Evolutionary conservation across 768 basidiomycete species (phyloP), one percentile per base, ranked within the genome.

Genomic region (Thelephora aurantiotincta): DNA sequence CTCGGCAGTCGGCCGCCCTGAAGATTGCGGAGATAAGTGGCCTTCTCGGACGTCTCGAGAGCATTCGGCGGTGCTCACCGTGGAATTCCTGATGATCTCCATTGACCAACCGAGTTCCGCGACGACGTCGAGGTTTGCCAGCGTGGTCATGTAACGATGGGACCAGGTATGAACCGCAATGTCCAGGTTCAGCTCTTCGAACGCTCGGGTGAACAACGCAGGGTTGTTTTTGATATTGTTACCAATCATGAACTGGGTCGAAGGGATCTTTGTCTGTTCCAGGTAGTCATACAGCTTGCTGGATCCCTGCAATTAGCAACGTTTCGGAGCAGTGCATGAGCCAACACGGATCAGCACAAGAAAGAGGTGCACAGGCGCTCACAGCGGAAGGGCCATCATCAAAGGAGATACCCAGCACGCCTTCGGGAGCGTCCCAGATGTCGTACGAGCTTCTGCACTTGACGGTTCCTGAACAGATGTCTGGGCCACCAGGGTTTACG

Each of bases 221-320:
- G 78, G 74, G 57, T 83, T 67, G 36, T 58, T 45, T 22, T 84
- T 55, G 49, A 92, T 83, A 58, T 90, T 84, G 33, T 72, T 58
- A 14, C 92, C 92, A 52, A 96, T 93, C 70, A 91, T 76, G 62
- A 93, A 94, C 59, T 93, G 89, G 4, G 91, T 93, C 2, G 78
- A 80, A n/a, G 62, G 71, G 48, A 77, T 61, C 50, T 80, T 75
- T 49, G 92, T 72, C n/a, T 66, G 47, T 50, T 69, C 52, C 44
- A 94, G 68, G 60, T 89, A 93, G 6, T 73, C 55, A 56, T 85
- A 74, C 16, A 94, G 72, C 11, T 46, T 43, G 11, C 58, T 51
- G 4, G 66, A 67, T 2, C 64, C 50, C 62, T 66, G 44, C n/a
- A 33, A 35, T 35, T 20, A 35, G 43, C 11, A 51, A 51, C 1